phyloP scores from a whole-genome alignment of 1,284 basidiomycete species.

The Athelia psychrophila region DNA sequence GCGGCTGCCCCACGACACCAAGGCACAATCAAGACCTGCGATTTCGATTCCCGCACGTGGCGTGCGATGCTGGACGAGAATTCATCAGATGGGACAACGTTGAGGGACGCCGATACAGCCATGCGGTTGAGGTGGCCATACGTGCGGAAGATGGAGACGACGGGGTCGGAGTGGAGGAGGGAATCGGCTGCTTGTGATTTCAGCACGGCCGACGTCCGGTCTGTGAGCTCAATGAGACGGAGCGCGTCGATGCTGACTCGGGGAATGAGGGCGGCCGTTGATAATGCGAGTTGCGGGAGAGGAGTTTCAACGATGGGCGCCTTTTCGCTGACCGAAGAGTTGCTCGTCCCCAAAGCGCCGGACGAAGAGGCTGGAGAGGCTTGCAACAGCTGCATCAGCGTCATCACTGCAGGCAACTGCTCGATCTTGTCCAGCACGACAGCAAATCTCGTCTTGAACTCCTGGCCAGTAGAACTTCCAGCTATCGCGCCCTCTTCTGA shows the following conservation, averaged over 20 bases:
- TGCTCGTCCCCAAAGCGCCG: slow-evolving; percentile 7
- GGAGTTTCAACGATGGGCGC: slow-evolving; percentile 4
- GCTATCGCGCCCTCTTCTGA: slow-evolving; percentile 14
- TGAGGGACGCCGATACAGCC: slow-evolving; percentile 65
- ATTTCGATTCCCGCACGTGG: slow-evolving; percentile 54
- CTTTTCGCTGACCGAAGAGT: slow-evolving; percentile 18
- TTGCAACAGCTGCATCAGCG: slow-evolving; percentile 58
- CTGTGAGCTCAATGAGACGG: slow-evolving; percentile 86
- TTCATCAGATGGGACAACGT: slow-evolving; percentile 63
- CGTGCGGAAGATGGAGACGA: slow-evolving; percentile 79
- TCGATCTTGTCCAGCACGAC: slow-evolving; percentile 87
- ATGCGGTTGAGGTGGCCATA: slow-evolving; percentile 78
- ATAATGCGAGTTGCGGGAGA: slow-evolving; percentile 4
- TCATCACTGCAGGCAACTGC: slow-evolving; percentile 74
- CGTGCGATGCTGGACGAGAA: slow-evolving; percentile 68
- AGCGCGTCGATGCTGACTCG: slow-evolving; percentile 64
- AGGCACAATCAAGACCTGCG: slow-evolving; percentile 81
- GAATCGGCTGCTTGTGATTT: slow-evolving; percentile 74
- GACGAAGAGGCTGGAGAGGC: slow-evolving; percentile 14
- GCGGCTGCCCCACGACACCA: slow-evolving; percentile 53
- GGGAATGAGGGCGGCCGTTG: slow-evolving; percentile 2
- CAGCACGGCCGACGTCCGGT: slow-evolving; percentile 84
- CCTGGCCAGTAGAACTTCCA: slow-evolving; percentile 25
- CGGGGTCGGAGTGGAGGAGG: slow-evolving; percentile 72
- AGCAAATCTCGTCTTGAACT: slow-evolving; percentile 60